Evolutionary conservation across 768 basidiomycete species (phyloP), one percentile per base, ranked within the genome.

Genomic region (Amanita jacksonii): DNA sequence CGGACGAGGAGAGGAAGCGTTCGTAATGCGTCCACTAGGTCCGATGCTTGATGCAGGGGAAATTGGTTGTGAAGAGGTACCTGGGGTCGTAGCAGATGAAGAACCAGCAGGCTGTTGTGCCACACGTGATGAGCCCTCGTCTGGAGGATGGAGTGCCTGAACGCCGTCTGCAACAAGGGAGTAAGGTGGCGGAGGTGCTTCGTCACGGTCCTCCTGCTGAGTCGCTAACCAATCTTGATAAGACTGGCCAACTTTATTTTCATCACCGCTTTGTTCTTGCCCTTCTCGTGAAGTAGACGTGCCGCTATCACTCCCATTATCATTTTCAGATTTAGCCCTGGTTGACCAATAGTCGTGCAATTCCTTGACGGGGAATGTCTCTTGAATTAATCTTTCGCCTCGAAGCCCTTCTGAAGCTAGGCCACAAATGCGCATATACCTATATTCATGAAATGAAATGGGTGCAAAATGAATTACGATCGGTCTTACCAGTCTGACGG

Each of bases 361-460:
- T 51, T 85, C 83, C 47, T 85, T 83, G 24, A 68, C 61, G 0
- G 84, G 82, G 48, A 86, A 79, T 1, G 74, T 69, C 39, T 81
- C 81, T 30, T 66, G 65, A 6, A 86, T 64, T 32, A 64, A 62
- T n/a, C 78, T 74, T 51, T 82, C 81, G 31, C 74, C 70, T 10
- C 78, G 77, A 23, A 87, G 62, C 20, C 66, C 74, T 59, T 86
- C 82, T 0, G 72, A 81, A 2, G 79, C 81, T 51, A 83, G 76
- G 12, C 85, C 84, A 53, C 72, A 75, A 41, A 87, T 77, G 16
- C 85, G 75, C 81, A 85, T 85, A 57, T 84, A 85, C 79, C 77
- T 80, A 51, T 37, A 41, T 8, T 13, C 22, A 12, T 33, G 25
- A 31, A 20, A 34, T 27, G 19, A 37, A 36, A 34, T n/a, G 48